These are phyloP conservation scores for Castanea mollissima DNA, from an alignment of 306 rosid genomes.

Conservation along the genomic window DNA sequence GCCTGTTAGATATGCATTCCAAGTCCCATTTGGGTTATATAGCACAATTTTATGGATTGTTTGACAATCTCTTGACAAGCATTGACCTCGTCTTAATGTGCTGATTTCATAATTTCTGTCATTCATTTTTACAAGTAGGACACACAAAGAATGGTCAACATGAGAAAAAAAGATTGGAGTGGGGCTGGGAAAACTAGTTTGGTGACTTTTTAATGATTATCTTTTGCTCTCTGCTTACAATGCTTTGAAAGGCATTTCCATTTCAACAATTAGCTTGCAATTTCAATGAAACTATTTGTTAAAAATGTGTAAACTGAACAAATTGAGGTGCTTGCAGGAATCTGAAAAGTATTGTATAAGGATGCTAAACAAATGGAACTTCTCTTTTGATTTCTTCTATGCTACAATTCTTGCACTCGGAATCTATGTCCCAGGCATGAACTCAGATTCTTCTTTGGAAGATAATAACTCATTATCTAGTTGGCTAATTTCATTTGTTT, in stretches of 20 bases:
- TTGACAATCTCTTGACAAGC: not conserved
- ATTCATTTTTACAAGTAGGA: not conserved
- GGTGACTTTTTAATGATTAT: not conserved
- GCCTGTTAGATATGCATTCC: not conserved
- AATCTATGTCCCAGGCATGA: constrained; percentile 68
- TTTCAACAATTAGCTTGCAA: not conserved
- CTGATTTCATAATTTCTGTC: not conserved
- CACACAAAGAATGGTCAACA: not conserved
- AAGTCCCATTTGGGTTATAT: not conserved
- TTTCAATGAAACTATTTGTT: not conserved
- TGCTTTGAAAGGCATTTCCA: not conserved
- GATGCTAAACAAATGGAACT: constrained; percentile 91
- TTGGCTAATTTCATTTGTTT: no score
- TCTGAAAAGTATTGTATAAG: constrained; percentile 67
- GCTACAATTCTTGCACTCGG: constrained; percentile 43
- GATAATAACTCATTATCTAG: no score
- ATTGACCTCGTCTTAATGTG: not conserved
- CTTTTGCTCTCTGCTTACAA: not conserved
- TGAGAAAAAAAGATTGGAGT: not conserved
- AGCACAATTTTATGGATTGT: not conserved
- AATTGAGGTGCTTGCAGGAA: constrained; percentile 40
- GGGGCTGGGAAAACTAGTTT: not conserved
- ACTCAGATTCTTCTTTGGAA: no score
- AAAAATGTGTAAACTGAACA: not conserved
- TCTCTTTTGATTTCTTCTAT: constrained; percentile 66